Conservation (phyloP, 1,284 basidiomycete genomes). For the Sphaerobolus stellatus region DNA sequence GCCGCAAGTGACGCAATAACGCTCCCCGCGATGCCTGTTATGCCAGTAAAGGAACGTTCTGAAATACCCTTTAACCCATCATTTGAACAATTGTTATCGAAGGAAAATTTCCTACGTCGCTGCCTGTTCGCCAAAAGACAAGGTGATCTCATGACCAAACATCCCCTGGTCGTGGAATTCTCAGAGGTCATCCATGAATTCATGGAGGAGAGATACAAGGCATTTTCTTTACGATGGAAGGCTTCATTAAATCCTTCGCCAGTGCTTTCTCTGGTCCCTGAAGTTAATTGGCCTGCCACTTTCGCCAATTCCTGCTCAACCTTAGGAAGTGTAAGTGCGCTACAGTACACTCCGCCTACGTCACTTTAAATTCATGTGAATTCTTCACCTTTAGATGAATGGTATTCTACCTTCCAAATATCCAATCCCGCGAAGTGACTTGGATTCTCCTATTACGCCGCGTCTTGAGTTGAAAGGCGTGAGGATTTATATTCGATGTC, state of each 20-base stretch:
- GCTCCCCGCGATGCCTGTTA: slow-evolving; percentile 55
- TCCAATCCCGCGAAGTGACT: too few relatives aligned
- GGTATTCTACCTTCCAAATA: slow-evolving; percentile 31
- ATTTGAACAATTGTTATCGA: slow-evolving; percentile 43
- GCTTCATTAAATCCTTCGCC: slow-evolving; percentile 10
- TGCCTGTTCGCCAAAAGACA: slow-evolving; percentile 39
- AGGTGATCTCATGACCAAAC: slow-evolving; percentile 31
- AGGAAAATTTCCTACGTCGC: slow-evolving; percentile 46
- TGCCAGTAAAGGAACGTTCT: slow-evolving; percentile 14
- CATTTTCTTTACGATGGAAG: slow-evolving; percentile 21
- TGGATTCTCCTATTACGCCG: too few relatives aligned
- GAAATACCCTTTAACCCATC: slow-evolving; percentile 35
- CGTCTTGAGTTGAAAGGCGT: slow-evolving; percentile 18
- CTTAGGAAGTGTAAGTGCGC: slow-evolving; percentile 44
- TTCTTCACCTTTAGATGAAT: too few relatives aligned
- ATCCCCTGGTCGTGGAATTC: slow-evolving; percentile 54
- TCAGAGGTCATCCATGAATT: slow-evolving; percentile 26
- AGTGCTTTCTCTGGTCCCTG: slow-evolving; percentile 14
- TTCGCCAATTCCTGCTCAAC: slow-evolving; percentile 44
- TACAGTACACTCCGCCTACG: not conserved
- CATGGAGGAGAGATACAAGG: slow-evolving; percentile 27
- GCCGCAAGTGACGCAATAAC: slow-evolving; percentile 42
- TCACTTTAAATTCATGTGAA: not conserved
- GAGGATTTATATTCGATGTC: slow-evolving; percentile 36
- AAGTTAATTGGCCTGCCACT: slow-evolving; percentile 27